These are phyloP conservation scores for Brassica balearica DNA, from an alignment of 441 rosid genomes.

Conservation along the genomic window DNA sequence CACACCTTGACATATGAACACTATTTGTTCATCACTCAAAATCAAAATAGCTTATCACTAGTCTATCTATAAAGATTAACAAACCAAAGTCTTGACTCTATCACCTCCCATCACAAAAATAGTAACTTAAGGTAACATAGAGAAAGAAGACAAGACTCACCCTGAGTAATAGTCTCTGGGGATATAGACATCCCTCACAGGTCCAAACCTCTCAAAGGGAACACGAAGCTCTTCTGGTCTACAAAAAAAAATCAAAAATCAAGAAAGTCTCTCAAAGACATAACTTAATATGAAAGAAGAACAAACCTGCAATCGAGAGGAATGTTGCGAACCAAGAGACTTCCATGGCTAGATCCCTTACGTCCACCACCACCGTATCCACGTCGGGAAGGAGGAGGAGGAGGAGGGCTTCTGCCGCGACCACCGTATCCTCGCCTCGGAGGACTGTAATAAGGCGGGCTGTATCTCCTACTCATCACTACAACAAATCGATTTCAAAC, in stretches of 20 bases:
- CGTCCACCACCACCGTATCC: conserved; percentile 75
- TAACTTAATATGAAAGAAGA: not conserved
- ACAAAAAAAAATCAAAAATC: conserved; percentile 33
- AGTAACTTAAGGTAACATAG: not conserved
- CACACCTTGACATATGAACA: conserved; percentile 1
- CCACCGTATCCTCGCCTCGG: conserved; percentile 92
- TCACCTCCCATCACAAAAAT: not conserved
- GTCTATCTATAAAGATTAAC: not conserved
- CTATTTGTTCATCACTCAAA: not conserved
- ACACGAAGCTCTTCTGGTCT: conserved; percentile 90
- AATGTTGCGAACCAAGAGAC: conserved; percentile 90
- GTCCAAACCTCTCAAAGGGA: conserved; percentile 91
- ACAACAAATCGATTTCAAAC: conserved; percentile 14
- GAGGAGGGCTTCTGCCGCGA: conserved; percentile 71
- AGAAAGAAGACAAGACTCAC: conserved; percentile 47
- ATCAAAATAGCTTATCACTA: not conserved
- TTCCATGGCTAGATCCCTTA: conserved; percentile 75
- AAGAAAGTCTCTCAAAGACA: not conserved
- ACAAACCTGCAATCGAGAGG: conserved; percentile 91
- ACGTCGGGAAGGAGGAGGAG: conserved; percentile 67
- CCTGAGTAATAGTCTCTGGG: conserved; percentile 92
- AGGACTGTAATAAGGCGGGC: conserved; percentile 84
- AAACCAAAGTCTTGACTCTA: not conserved
- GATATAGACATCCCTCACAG: conserved; percentile 90
- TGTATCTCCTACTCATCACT: conserved; percentile 80